Conservation (phyloP, 2,329 filamentous ascomycete genomes). For the Scedosporium dehoogii region DNA sequence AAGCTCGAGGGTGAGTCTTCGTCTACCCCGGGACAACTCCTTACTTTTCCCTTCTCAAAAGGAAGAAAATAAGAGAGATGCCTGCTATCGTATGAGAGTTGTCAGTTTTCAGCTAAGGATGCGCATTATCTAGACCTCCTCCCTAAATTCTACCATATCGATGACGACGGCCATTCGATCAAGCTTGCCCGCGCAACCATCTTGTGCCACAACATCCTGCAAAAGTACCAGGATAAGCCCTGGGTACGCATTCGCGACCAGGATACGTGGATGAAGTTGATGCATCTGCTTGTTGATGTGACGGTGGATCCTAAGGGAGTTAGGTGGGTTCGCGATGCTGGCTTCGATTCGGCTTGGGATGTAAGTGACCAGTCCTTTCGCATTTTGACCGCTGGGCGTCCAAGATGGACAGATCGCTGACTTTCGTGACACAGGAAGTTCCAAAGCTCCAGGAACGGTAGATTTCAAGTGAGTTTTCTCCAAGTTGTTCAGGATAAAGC, state of each 20-base stretch:
- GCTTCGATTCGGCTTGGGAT: constrained; percentile 8
- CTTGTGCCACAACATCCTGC: constrained; percentile 46
- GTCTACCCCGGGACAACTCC: neutral
- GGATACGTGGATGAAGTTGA: constrained; percentile 22
- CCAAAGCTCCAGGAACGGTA: neutral
- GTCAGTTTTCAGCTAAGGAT: too few relatives aligned
- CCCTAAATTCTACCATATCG: constrained; percentile 32
- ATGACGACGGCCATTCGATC: constrained; percentile 73
- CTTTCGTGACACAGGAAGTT: neutral
- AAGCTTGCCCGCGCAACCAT: constrained; percentile 66
- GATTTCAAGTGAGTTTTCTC: neutral
- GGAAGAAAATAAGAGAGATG: neutral
- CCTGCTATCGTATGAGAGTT: too few relatives aligned
- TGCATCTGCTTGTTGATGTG: constrained; percentile 4
- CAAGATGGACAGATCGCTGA: too few relatives aligned
- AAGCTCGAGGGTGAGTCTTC: constrained; percentile 29
- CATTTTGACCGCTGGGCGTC: too few relatives aligned
- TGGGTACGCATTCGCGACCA: constrained; percentile 41
- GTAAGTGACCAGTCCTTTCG: constrained; percentile 3
- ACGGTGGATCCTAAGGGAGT: neutral
- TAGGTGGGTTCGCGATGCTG: constrained; percentile 7
- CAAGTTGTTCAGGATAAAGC: too few relatives aligned
- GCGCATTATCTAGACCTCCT: constrained; percentile 26
- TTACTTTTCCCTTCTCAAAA: neutral
- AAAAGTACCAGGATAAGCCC: constrained; percentile 31